Evolutionary conservation across 2,329 filamentous ascomycete species (phyloP).

Genomic region (Fulvia fulva): DNA sequence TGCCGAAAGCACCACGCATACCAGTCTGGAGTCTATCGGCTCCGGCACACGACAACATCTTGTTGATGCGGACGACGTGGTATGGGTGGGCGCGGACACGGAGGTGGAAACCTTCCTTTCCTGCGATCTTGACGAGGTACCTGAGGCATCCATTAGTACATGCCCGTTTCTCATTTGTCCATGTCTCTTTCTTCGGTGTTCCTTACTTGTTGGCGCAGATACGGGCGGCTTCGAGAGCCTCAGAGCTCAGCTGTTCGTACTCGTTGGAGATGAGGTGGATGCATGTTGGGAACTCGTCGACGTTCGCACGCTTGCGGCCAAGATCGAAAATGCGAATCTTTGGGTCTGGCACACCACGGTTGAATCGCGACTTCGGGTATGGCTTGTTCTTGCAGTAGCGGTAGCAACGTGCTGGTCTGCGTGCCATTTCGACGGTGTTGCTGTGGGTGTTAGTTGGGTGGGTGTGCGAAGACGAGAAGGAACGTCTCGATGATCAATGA

Average conservation of each 20-base stretch:
- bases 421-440: conserved; percentile 88
- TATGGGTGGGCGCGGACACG: conserved; percentile 88
- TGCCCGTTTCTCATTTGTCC: conserved; percentile 3
- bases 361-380: conserved; percentile 99
- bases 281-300: conserved; percentile 99
- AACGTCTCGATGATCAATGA: conserved; percentile 11
- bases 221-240: conserved; percentile 98
- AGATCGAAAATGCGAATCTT: conserved; percentile 75
- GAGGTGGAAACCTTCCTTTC: conserved; percentile 69
- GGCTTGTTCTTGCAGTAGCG: conserved; percentile 99
- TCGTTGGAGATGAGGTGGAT: conserved; percentile 99
- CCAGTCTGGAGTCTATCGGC: conserved; percentile 99
- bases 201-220: conserved; percentile 99
- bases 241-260: conserved; percentile 99
- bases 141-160: conserved; percentile 33
- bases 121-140: conserved; percentile 65
- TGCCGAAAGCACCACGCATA: conserved; percentile 99
- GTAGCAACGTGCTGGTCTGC: conserved; percentile 96
- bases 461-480: conserved; percentile 30
- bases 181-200: conserved; percentile 6
- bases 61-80: conserved; percentile 99
- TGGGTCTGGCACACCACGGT: conserved; percentile 77
- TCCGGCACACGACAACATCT: conserved; percentile 99
- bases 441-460: conserved; percentile 42
- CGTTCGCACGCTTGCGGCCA: conserved; percentile 80